Evolutionary conservation across 2,329 filamentous ascomycete genomes (phyloP), one percentile per base, ranked within the genome.

Genomic region (Fusarium decemcellulare): DNA sequence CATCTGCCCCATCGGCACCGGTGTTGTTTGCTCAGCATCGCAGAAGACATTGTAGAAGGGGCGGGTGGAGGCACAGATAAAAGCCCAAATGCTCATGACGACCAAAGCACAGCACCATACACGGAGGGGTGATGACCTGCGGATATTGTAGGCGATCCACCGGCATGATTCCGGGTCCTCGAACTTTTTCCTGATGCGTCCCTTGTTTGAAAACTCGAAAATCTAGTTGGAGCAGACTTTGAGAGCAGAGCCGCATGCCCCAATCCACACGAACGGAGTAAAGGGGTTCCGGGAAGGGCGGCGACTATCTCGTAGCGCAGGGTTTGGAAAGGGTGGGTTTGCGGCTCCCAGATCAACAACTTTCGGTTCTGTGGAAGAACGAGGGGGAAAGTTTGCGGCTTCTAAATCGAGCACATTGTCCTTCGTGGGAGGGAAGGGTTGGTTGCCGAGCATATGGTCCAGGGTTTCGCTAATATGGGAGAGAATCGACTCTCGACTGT

Each of bases 181-280:
- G 3, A 70, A 44, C 51, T 76, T 76, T 4, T 53, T 60, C 40
- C 76, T 66, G 6, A 76, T 40, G 16, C 53, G 67, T 8, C 11
- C 18, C 27, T 12, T 11, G 15, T 39, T 12, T 12, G n/a, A 29
- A 9, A 8, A 2, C 34, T 14, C 11, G 18, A 18, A 36, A 56
- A 14, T 4, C 40, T 15, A 37, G 23, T 5, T 6, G 32, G 27
- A 23, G 10, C 14, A 18, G 34, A 11, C 32, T 34, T n/a, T 29
- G 8, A n/a, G n/a, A 27, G 15, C 23, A 23, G 23, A 23, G 23
- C 23, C 7, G 32, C 32, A 12, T 9, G 9, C 12, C 32, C 9
- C 32, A 34, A 34, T 34, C 8, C 32, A 12, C 9, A 34, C 32
- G 12, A 34, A 34, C 32, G 32, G 32, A 23, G 23, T 23, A 23